phyloP scores from a whole-genome alignment of 2,329 filamentous ascomycete species.

The Xenosphaeropsis pyriputrescens region DNA sequence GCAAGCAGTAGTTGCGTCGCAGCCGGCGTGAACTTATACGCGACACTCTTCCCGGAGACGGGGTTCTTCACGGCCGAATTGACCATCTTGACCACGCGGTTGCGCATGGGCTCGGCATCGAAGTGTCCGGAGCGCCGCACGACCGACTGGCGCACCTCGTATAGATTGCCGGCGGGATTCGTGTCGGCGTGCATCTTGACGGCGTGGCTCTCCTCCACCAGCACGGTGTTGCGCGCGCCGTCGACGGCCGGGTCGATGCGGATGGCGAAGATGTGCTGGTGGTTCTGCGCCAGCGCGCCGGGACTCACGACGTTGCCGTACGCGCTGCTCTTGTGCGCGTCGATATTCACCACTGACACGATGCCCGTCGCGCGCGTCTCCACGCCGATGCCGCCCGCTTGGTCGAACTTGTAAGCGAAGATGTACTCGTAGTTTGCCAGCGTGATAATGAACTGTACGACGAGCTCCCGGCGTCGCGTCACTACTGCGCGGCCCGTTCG shows the following conservation, averaged over 20 bases:
- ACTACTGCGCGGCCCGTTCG: constrained; percentile 47
- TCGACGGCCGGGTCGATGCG: constrained; percentile 42
- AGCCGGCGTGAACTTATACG: constrained; percentile 76
- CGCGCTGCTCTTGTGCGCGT: constrained; percentile 30
- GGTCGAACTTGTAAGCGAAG: constrained; percentile 49
- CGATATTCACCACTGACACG: constrained; percentile 37
- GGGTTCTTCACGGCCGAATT: constrained; percentile 71
- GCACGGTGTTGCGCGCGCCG: constrained; percentile 33
- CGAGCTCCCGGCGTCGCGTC: constrained; percentile 43
- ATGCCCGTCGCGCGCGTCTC: constrained; percentile 55
- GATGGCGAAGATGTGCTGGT: constrained; percentile 41
- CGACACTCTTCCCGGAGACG: constrained; percentile 67
- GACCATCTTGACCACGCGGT: constrained; percentile 67
- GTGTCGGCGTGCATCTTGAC: constrained; percentile 25
- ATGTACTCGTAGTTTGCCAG: constrained; percentile 45
- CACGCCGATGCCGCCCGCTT: constrained; percentile 42
- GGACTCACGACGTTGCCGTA: constrained; percentile 47
- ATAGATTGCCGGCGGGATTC: constrained; percentile 24
- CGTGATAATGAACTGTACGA: constrained; percentile 48
- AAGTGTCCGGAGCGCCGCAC: constrained; percentile 14
- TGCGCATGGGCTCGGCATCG: constrained; percentile 25
- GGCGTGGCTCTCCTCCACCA: constrained; percentile 36
- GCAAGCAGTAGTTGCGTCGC: constrained; percentile 68
- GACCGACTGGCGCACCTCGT: constrained; percentile 30
- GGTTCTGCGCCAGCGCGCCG: constrained; percentile 42